Conservation (phyloP, 2,329 filamentous ascomycete genomes). For the Clathrospora elynae region DNA sequence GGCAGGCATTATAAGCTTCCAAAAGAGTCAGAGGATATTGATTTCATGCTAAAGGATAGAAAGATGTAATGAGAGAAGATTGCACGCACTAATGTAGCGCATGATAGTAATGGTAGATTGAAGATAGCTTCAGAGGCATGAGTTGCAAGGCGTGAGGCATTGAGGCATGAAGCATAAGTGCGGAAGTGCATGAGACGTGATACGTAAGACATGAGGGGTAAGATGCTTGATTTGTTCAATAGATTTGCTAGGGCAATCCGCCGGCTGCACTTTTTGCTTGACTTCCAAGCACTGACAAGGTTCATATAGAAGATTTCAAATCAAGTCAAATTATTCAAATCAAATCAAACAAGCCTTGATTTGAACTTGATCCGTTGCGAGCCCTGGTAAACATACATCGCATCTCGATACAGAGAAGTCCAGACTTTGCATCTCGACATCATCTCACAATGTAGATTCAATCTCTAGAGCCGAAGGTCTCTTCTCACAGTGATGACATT, state of each 20-base stretch:
- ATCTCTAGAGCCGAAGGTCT: too few species aligned
- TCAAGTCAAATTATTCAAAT: not conserved
- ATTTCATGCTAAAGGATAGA: not conserved
- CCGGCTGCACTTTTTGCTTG: not conserved
- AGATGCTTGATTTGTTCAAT: not conserved
- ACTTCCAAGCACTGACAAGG: not conserved
- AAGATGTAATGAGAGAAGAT: not conserved
- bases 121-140: not conserved
- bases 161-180: too few species aligned
- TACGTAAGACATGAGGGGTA: not conserved
- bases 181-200: too few species aligned
- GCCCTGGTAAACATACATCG: too few species aligned
- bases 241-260: not conserved
- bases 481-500: too few species aligned
- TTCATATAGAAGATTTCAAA: not conserved
- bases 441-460: too few species aligned
- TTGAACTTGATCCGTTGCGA: not conserved
- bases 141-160: not conserved
- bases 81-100: not conserved
- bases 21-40: not conserved
- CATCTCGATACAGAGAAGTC: too few species aligned
- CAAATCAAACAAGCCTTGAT: not conserved
- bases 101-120: not conserved
- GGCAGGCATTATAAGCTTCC: not conserved
- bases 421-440: too few species aligned